Percentiles rank a stretch among this genome's conserved stretches.
These are phyloP conservation scores for Neostapfia colusana DNA, from an alignment of 176 grass and related monocot genomes.

Conservation along the genomic window DNA sequence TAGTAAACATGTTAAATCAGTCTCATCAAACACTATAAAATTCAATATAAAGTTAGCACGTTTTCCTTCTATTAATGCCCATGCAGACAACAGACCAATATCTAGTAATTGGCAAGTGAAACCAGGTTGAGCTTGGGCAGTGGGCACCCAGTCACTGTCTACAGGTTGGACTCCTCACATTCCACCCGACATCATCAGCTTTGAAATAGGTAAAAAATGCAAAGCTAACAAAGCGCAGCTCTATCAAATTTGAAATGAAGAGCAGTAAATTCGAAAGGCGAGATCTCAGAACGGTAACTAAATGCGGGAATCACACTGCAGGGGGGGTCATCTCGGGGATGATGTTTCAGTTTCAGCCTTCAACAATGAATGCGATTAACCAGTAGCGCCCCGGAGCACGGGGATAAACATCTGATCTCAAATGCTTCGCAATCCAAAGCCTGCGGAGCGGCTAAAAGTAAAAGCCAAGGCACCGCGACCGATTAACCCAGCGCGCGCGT, in stretches of 20 bases:
- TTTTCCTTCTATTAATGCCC: not conserved
- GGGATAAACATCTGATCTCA: not conserved
- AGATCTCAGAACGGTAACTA: not conserved
- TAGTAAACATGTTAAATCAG: constrained; percentile 9
- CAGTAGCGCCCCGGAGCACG: not conserved
- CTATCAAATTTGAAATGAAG: not conserved
- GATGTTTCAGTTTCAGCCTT: not conserved
- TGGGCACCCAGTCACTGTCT: not conserved
- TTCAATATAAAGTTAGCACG: not conserved
- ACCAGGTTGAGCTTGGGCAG: too few species aligned
- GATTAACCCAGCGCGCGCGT: not conserved
- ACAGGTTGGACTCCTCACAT: not conserved
- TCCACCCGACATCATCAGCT: not conserved
- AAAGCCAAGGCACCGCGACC: not conserved
- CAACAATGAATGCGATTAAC: not conserved
- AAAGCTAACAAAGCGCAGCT: constrained; percentile 12
- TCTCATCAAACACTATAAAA: not conserved
- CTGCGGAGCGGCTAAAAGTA: not conserved
- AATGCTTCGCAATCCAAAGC: not conserved
- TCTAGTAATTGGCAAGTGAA: not conserved
- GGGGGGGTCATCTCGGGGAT: not conserved
- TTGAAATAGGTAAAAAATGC: not conserved
- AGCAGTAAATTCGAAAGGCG: not conserved
- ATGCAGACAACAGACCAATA: not conserved
- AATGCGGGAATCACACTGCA: not conserved